A percentile compares a stretch with the other conserved stretches of the same genome.
These are phyloP conservation scores for Hypoxylon sp. DNA, from an alignment of 2,329 filamentous ascomycete genomes.

Conservation along the genomic window DNA sequence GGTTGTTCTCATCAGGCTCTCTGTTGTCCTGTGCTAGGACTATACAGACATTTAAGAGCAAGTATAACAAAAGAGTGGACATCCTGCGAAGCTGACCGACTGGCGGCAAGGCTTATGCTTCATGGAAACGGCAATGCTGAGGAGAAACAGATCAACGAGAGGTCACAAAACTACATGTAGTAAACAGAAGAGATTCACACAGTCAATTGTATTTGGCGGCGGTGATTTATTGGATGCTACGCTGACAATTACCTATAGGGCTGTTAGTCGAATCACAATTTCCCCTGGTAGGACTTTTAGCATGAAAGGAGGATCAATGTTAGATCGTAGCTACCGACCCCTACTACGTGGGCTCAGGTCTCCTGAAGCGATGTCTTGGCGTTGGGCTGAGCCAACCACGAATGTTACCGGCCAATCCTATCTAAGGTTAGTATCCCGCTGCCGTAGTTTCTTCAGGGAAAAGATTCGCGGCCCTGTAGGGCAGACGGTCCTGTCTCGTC, in stretches of 20 bases:
- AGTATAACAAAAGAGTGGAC: slow-evolving; percentile 25
- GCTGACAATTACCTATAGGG: slow-evolving; percentile 4
- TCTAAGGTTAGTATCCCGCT: background rate
- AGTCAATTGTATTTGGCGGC: slow-evolving; percentile 2
- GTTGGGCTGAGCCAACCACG: slow-evolving; percentile 11
- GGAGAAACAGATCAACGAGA: slow-evolving; percentile 7
- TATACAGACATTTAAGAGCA: slow-evolving; percentile 24
- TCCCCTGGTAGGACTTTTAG: background rate
- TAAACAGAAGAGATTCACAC: background rate
- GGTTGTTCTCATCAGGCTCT: slow-evolving; percentile 31
- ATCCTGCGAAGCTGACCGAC: slow-evolving; percentile 19
- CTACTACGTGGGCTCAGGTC: slow-evolving; percentile 8
- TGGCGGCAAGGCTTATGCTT: slow-evolving; percentile 6
- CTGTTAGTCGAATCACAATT: slow-evolving; percentile 8
- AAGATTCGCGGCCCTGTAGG: slow-evolving; percentile 3
- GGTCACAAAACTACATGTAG: background rate
- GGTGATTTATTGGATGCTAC: slow-evolving; percentile 10
- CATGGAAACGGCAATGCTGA: slow-evolving; percentile 10
- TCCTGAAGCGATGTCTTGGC: slow-evolving; percentile 9
- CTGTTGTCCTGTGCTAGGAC: slow-evolving; percentile 38
- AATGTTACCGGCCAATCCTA: background rate
- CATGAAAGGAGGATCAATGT: background rate
- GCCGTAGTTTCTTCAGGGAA: background rate
- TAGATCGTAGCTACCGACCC: slow-evolving; percentile 1
- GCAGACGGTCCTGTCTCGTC: background rate